These are phyloP conservation scores for Umbellularia californica DNA, from an alignment of 164 flowering plant species.

Conservation along the genomic window DNA sequence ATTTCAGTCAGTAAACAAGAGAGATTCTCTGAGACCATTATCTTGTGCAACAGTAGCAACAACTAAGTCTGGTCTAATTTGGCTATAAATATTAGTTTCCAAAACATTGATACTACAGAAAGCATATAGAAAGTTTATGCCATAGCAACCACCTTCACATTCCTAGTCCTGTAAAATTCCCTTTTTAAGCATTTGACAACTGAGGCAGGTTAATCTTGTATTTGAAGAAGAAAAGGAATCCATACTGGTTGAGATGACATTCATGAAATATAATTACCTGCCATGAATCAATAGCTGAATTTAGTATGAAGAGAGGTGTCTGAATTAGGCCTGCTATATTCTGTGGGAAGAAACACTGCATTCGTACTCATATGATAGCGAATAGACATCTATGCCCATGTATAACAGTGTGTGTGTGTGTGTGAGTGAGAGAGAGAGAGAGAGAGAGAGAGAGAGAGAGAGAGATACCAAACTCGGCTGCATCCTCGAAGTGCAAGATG, in stretches of 20 bases:
- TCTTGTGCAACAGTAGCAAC: background rate
- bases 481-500: constrained; percentile 58
- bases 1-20: background rate
- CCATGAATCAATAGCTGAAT: constrained; percentile 97
- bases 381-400: background rate
- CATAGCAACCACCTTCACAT: background rate
- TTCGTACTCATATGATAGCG: background rate
- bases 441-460: background rate
- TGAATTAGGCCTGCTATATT: constrained; percentile 42
- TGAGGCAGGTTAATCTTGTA: background rate
- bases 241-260: background rate
- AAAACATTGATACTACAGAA: background rate
- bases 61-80: background rate
- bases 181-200: background rate
- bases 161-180: background rate
- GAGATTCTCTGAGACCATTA: background rate
- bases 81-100: background rate
- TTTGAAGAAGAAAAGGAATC: background rate
- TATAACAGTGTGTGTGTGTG: too few relatives aligned
- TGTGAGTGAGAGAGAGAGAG: background rate
- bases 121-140: background rate
- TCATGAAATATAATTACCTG: constrained; percentile 48
- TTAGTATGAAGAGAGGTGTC: constrained; percentile 77
- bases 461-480: constrained; percentile 57
- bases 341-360: constrained; percentile 96